These are phyloP conservation scores for Polygonum maritimum DNA, from an alignment of 148 eudicot genomes.

Conservation along the genomic window DNA sequence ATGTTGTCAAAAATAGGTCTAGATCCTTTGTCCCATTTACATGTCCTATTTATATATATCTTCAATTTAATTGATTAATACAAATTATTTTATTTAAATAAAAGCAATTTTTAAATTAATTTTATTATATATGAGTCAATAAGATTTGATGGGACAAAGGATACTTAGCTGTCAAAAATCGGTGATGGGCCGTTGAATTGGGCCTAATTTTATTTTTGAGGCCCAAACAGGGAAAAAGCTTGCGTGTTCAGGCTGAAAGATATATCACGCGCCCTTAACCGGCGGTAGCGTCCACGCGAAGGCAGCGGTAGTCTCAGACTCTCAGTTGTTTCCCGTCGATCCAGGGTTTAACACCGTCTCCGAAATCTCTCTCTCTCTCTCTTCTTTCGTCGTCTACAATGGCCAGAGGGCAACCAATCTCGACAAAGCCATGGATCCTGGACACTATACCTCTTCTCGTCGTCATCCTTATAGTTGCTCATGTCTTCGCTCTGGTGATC, in stretches of 20 bases:
- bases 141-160: no score
- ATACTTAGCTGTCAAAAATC: no score
- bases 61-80: no score
- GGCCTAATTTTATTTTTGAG: background rate
- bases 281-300: background rate
- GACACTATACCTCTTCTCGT: slow-evolving; percentile 26
- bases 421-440: slow-evolving; percentile 19
- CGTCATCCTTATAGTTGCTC: slow-evolving; percentile 32
- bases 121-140: no score
- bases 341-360: background rate
- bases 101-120: no score
- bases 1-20: no score
- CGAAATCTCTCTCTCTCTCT: background rate
- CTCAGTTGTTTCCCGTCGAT: background rate
- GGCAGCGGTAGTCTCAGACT: background rate
- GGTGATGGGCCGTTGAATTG: background rate
- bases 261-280: background rate
- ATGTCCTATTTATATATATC: no score
- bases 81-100: no score
- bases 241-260: background rate
- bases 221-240: background rate
- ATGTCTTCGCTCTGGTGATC: slow-evolving; percentile 36
- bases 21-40: no score
- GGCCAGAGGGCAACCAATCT: slow-evolving; percentile 17
- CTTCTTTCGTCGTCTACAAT: slow-evolving; percentile 10